Base-by-base conservation (phyloP, 805 yeast species). In the Candida broadrunensis region DNA sequence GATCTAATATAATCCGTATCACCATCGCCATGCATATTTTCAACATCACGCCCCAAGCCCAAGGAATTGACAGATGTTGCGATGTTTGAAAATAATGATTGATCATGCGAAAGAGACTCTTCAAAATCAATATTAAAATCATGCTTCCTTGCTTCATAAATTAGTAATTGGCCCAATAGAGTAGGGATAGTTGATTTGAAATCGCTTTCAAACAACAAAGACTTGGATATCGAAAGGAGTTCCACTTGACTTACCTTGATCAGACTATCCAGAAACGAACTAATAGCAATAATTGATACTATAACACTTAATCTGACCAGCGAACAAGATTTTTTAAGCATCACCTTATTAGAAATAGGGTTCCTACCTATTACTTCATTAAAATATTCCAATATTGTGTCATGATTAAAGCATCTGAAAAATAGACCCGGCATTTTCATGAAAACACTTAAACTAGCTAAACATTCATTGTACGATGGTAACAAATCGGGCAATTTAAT, bases 51-150 rank as follows among this genome's bases (percentile, higher is more conserved):
- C 6, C 25, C 16, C 4, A 33, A 5, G 6, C 35, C 35, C 15
- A 33, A 33, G 4, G 23, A 19, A 6, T 5, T 12, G 7, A 6
- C 25, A 7, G 18, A 18, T 8, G n/a, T 9, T 5, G 18, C 17
- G 5, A 33, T 17, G 8, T 5, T 13, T 17, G 25, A n/a, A 5
- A 33, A 33, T 18, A 13, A 19, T 4, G 16, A 23, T 12, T 33
- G 35, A 19, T 33, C 35, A 17, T 15, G 19, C 17, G 35, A 17
- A 19, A 33, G 17, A 11, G 25, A 17, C 15, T 33, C 35, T 33
- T 17, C 16, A n/a, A 33, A 33, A 19, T 20, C 35, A 18, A 33
- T 13, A 33, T 33, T 33, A n/a, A 13, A 33, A 33, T 33, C 35
- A n/a, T 19, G 15, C 13, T 19, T 33, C 18, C 25, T 14, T 5